phyloP scores from a whole-genome alignment of 208 protist genomes.

The Tritrichomonas musculus region DNA sequence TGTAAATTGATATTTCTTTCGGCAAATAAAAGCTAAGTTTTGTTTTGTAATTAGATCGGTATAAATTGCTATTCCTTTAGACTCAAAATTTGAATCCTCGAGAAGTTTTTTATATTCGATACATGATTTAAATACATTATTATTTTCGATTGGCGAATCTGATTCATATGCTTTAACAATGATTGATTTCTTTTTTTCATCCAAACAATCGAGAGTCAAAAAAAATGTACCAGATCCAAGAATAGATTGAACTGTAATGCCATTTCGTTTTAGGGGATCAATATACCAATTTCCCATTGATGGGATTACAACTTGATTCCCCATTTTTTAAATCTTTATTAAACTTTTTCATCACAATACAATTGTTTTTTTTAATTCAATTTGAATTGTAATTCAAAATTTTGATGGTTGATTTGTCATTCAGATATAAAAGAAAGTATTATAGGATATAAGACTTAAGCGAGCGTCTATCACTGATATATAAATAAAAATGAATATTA shows the following conservation, averaged over 20 bases:
- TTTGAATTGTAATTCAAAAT: too few species aligned
- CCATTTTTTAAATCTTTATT: too few species aligned
- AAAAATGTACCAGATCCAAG: constrained; percentile 14
- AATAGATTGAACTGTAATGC: background rate
- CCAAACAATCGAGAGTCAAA: background rate
- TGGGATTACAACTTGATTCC: constrained; percentile 29
- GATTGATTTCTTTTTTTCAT: background rate
- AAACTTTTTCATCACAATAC: too few species aligned
- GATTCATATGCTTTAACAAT: constrained; percentile 21
- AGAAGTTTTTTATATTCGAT: background rate
- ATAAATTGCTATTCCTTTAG: background rate
- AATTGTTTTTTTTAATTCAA: too few species aligned
- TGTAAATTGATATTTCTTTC: background rate
- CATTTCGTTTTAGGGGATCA: background rate
- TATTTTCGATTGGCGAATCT: background rate
- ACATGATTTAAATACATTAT: background rate
- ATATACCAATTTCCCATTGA: constrained; percentile 11
- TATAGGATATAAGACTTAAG: too few species aligned
- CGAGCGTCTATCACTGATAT: too few species aligned
- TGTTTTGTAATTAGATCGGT: too few species aligned
- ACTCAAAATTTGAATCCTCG: background rate
- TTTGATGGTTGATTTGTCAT: too few species aligned
- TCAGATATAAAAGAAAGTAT: too few species aligned
- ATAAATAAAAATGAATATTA: too few species aligned
- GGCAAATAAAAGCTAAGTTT: background rate